Evolutionary conservation across 345 rosid genomes (phyloP).

Genomic region (Fremontodendron californicum): DNA sequence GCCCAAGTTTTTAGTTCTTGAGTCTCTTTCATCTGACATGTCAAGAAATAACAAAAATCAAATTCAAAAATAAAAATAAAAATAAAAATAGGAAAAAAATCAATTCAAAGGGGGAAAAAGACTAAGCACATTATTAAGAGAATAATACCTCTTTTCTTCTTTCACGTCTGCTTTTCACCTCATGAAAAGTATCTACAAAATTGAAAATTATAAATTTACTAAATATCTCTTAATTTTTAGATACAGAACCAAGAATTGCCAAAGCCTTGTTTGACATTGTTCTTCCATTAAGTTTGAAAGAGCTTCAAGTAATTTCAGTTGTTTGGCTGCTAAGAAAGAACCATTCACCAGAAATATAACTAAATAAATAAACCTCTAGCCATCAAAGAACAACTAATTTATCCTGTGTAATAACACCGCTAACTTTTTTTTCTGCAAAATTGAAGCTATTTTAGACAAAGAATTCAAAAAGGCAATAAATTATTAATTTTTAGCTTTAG

Average conservation of each 20-base stretch:
- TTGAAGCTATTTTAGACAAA: background rate
- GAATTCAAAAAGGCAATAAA: background rate
- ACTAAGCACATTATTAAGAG: background rate
- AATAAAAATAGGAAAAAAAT: background rate
- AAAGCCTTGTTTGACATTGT: background rate
- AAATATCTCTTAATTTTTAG: background rate
- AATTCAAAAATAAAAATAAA: background rate
- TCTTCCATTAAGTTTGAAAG: background rate
- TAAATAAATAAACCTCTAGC: background rate
- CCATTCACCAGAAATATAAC: background rate
- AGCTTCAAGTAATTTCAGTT: background rate
- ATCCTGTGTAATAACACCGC: background rate
- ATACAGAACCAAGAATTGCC: background rate
- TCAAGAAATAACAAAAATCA: background rate
- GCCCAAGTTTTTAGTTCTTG: constrained; percentile 32
- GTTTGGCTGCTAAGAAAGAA: background rate
- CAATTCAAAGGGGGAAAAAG: background rate
- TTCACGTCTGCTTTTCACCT: constrained; percentile 65
- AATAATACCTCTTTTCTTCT: constrained; percentile 51
- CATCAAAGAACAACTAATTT: background rate
- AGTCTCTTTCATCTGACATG: constrained; percentile 37
- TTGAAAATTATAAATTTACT: constrained; percentile 11
- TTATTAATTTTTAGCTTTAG: background rate
- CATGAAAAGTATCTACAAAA: constrained; percentile 51
- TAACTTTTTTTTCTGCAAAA: background rate